These are phyloP conservation scores for Orbilia ellipsospora DNA, from an alignment of 2,329 filamentous ascomycete species.

Conservation along the genomic window DNA sequence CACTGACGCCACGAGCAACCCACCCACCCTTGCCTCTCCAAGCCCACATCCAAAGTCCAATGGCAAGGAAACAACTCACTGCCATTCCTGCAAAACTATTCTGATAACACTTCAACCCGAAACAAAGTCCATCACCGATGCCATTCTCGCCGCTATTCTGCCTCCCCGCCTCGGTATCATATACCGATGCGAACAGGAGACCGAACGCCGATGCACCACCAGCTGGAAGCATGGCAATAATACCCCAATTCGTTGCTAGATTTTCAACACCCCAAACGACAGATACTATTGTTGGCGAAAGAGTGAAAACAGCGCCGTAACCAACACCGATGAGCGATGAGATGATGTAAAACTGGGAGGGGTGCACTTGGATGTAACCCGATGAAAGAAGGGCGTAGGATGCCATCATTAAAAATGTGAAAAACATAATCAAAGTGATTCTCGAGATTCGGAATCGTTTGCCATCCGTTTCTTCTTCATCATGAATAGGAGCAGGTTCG, in stretches of 20 bases:
- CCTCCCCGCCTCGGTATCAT: slow-evolving; percentile 73
- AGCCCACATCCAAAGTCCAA: slow-evolving; percentile 61
- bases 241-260: slow-evolving; percentile 97
- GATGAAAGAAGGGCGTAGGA: slow-evolving; percentile 83
- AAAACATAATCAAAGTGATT: slow-evolving; percentile 80
- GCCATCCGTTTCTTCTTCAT: slow-evolving; percentile 57
- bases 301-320: slow-evolving; percentile 89
- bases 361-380: slow-evolving; percentile 77
- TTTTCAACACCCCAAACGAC: slow-evolving; percentile 99
- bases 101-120: slow-evolving; percentile 83
- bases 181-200: slow-evolving; percentile 83
- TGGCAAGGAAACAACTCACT: slow-evolving; percentile 65
- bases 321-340: slow-evolving; percentile 87
- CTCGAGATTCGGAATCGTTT: slow-evolving; percentile 72
- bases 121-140: slow-evolving; percentile 72
- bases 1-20: slow-evolving; percentile 56
- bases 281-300: slow-evolving; percentile 91
- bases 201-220: slow-evolving; percentile 90
- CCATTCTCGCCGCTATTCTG: slow-evolving; percentile 59
- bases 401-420: slow-evolving; percentile 77
- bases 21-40: slow-evolving; percentile 60
- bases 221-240: slow-evolving; percentile 91
- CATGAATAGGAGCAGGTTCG: slow-evolving; percentile 61
- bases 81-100: slow-evolving; percentile 87
- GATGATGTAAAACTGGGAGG: slow-evolving; percentile 84